Conservation (phyloP, 176 grass and related monocot genomes). For the Bolboschoenus planiculmis region DNA sequence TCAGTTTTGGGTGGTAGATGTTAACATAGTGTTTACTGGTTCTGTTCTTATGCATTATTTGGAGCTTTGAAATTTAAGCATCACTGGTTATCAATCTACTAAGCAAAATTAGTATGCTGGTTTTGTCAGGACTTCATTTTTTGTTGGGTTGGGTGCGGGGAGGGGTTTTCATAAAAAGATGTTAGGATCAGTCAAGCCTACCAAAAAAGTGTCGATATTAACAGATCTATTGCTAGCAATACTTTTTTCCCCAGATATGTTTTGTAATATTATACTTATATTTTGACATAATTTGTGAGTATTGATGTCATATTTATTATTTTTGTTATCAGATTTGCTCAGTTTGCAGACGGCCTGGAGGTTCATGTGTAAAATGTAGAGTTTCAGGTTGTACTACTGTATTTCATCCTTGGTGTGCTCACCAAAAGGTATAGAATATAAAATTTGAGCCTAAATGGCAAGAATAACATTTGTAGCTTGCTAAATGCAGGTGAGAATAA, state of each 20-base stretch:
- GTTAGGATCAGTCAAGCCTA: not conserved
- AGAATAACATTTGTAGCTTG: not conserved
- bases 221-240: not conserved
- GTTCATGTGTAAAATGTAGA: slow-evolving; percentile 78
- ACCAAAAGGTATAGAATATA: slow-evolving; percentile 54
- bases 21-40: not conserved
- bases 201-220: not conserved
- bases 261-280: not conserved
- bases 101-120: not conserved
- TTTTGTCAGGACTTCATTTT: not conserved
- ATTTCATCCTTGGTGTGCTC: slow-evolving; percentile 99
- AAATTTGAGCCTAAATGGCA: not conserved
- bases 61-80: not conserved
- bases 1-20: slow-evolving; percentile 1
- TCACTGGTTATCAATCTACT: not conserved
- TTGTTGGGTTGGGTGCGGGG: not conserved
- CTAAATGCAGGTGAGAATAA: not conserved
- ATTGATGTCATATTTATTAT: slow-evolving; percentile 11
- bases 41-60: not conserved
- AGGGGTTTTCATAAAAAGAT: not conserved
- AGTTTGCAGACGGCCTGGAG: slow-evolving; percentile 62
- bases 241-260: not conserved
- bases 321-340: slow-evolving; percentile 61
- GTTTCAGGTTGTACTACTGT: slow-evolving; percentile 50
- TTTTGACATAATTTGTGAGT: slow-evolving; percentile 4